A percentile compares a stretch with the other conserved stretches of the same genome.
Evolutionary conservation across 441 rosid species (phyloP).

Genomic region (Adansonia gregorii): DNA sequence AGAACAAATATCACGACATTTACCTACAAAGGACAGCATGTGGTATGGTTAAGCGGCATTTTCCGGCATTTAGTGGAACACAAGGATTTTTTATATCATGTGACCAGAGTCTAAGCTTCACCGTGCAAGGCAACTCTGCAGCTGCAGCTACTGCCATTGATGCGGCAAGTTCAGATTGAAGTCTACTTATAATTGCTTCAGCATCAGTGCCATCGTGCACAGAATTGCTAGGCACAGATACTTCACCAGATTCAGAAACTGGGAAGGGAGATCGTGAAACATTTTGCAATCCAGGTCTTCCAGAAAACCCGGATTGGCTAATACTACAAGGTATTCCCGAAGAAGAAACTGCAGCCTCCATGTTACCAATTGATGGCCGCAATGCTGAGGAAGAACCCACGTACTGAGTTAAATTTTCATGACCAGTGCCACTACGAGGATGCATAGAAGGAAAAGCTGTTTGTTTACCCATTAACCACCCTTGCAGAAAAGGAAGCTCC

Average conservation of each 20-base stretch:
- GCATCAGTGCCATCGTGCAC: conserved; percentile 45
- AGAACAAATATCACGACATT: conserved; percentile 23
- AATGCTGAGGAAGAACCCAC: conserved; percentile 46
- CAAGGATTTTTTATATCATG: conserved; percentile 71
- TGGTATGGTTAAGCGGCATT: conserved; percentile 68
- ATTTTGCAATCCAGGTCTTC: conserved; percentile 52
- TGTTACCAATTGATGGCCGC: conserved; percentile 41
- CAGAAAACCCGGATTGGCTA: conserved; percentile 49
- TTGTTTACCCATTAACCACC: conserved; percentile 86
- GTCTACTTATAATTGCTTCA: conserved; percentile 59
- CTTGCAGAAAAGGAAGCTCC: conserved; percentile 85
- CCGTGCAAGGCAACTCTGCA: conserved; percentile 85
- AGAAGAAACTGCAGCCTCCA: conserved; percentile 58
- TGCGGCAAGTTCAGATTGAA: conserved; percentile 75
- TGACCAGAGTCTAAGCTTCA: conserved; percentile 80
- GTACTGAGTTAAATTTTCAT: conserved; percentile 45
- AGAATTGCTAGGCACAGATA: conserved; percentile 27
- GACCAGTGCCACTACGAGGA: conserved; percentile 46
- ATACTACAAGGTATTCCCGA: conserved; percentile 52
- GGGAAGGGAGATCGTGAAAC: conserved; percentile 45
- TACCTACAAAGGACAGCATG: conserved; percentile 96
- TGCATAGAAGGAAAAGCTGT: conserved; percentile 51
- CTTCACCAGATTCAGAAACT: conserved; percentile 43
- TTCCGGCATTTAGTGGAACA: conserved; percentile 51
- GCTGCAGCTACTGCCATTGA: conserved; percentile 75